Evolutionary conservation across 1,284 basidiomycete genomes (phyloP), one percentile per base, ranked within the genome.

Genomic region (Albatrellus sp.): DNA sequence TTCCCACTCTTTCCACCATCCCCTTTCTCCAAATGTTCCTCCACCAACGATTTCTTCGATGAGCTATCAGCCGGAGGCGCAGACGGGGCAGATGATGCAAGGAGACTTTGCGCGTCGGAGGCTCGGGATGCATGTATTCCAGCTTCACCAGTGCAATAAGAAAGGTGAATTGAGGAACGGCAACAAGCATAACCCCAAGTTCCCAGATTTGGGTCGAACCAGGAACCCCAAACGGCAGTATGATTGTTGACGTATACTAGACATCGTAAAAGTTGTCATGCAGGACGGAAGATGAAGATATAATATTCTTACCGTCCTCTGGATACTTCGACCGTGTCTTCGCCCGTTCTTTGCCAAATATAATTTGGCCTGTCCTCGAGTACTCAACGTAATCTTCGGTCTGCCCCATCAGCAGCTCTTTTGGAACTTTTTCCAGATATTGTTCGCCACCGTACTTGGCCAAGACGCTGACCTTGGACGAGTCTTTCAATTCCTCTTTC

Each of bases 311-410:
- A 90, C 88, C 80, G 74, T 97, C 93, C 64, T 97, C 94, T 14
- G 86, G 80, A 63, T 98, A 98, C 63, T 96, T 97, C 35, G 89
- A 93, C 55, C 74, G 74, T 12, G 77, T 77, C 61, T 87, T 89
- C 0, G 80, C 87, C 44, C 79, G 73, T 64, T 97, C 92, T 51
- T 78, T 76, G n/a, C 96, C 94, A 63, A 89, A 92, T 54, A 98
- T 74, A 45, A 98, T 72, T 59, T 90, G 82, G 17, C 96, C 96
- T 3, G 88, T 78, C 48, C 90, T 72, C 46, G 90, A 94, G 63
- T 98, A 99, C 66, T 99, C 96, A 39, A 98, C 88, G 53, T 99
- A 99, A 50, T 93, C 77, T 63, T 98, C 96, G 30, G 92, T 94
- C 66, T 98, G 94, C 0, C 96, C 96, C 48, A 81, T 79, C 33